Base-by-base conservation (phyloP, 2,329 filamentous ascomycete species). In the Sporothrix brasiliensis region DNA sequence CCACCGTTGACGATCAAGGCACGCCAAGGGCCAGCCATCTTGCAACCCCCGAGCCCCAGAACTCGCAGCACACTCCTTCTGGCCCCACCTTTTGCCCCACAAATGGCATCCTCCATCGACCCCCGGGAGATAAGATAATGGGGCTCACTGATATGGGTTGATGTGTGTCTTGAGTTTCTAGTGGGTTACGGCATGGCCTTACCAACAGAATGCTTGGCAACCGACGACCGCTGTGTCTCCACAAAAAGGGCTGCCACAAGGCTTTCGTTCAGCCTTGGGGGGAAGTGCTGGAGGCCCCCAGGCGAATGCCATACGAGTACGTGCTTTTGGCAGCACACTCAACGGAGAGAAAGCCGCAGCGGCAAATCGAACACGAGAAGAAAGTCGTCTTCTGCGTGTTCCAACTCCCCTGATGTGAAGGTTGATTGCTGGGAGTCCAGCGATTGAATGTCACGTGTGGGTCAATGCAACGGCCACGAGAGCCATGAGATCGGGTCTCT, bases 151-250 rank as follows among this genome's bases (percentile, higher is more conserved):
- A 52, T 49, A 65, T 6, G 24, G 44, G 44, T 19, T n/a, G 27
- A 39, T 52, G 63, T 52, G 63, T 66, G 63, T 66, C 63, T 50
- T 66, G 63, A 52, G 63, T 66, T 66, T 66, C 47, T 41, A 39
- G 63, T 66, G 63, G 63, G 63, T 66, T 66, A 66, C 63, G 63
- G 63, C 63, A 66, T 66, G 27, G 63, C 63, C 63, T 52, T 66
- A 52, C 27, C 63, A 66, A 66, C 24, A 34, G 27, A 52, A 27
- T 47, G 27, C 44, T 63, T 66, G 61, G 61, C 56, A 21, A 14
- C 44, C n/a, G 16, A 30, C 21, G n/a, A 34, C 34, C 5, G 34
- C 6, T 34, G 56, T 61, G 56, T 14, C 34, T 14, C 34, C n/a
- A n/a, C 11, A 49, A 16, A 3, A n/a, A 9, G 1, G 3, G 4